Evolutionary conservation across 495 filamentous ascomycete genomes (phyloP), one percentile per base, ranked within the genome.

Genomic region (Penicillium alfredii): DNA sequence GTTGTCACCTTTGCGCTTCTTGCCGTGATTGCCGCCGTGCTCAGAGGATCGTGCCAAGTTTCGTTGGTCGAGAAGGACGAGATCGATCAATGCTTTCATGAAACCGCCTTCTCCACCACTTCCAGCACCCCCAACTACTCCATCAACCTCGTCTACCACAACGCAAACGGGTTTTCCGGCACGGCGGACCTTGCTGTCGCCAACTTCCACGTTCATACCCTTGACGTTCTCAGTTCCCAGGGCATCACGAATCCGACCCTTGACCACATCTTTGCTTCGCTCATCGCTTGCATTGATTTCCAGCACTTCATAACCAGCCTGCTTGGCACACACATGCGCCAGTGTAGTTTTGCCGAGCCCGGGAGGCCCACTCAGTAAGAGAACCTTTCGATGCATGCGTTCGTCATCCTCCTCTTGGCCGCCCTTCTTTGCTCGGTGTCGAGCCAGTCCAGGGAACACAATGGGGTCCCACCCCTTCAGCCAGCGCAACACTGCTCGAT

Each of bases 241-340:
- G 48, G 84, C 86, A 42, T 93, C 89, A 37, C 81, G 73, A 31
- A 98, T 94, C 21, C 88, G 73, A 6, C 85, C 88, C 54, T 85
- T 88, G 20, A 98, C 93, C 10, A 97, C 86, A 60, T 95, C 94
- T 58, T 88, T 94, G 69, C 88, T 95, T 48, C 92, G 76, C 9
- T 87, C 83, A 58, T 98, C 92, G 53, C 88, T 95, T 6, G 92
- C 92, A 50, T 98, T 98, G 63, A 80, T 93, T 61, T 98, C 92
- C 41, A 95, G 73, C 3, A 94, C 84, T 49, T 96, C 90, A 53
- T 96, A 98, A 11, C 92, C 92, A 9, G 92, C 90, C 53, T 98
- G 92, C 47, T 71, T 79, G 0, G 92, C 92, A 56, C 92, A 96
- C 6, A 98, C 92, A 62, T 98, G 92, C 2, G 92, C 93, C 19